Evolutionary conservation across 2,329 filamentous ascomycete genomes (phyloP).

Genomic region (Penicillium concentricum): DNA sequence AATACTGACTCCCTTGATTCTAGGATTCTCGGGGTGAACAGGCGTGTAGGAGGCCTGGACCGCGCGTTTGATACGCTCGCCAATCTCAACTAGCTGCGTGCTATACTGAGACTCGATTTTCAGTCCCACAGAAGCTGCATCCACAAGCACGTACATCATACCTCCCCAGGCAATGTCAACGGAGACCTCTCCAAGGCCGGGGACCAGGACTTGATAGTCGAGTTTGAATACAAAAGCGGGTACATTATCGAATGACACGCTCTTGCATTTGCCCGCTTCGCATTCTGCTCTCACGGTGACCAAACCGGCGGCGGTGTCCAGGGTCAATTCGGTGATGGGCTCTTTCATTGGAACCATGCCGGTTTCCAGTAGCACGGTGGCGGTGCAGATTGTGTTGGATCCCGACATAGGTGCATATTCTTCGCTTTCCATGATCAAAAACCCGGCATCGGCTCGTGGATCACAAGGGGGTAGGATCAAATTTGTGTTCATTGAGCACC

Average conservation of each 20-base stretch:
- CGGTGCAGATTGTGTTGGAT: constrained; percentile 46
- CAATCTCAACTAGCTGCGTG: constrained; percentile 42
- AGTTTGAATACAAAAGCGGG: constrained; percentile 45
- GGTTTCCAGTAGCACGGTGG: constrained; percentile 49
- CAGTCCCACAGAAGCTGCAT: constrained; percentile 40
- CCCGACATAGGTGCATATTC: constrained; percentile 50
- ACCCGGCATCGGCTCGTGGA: constrained; percentile 46
- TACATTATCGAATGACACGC: constrained; percentile 48
- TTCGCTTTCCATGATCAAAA: constrained; percentile 49
- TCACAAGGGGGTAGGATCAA: constrained; percentile 47
- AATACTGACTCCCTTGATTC: constrained; percentile 44
- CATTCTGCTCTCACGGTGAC: constrained; percentile 45
- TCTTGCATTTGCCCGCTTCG: constrained; percentile 45
- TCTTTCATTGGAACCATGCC: constrained; percentile 50
- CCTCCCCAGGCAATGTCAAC: constrained; percentile 51
- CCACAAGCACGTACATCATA: constrained; percentile 48
- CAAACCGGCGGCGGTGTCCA: constrained; percentile 50
- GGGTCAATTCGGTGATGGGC: constrained; percentile 40
- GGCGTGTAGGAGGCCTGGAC: constrained; percentile 38
- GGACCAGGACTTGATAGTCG: constrained; percentile 42
- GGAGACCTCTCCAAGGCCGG: constrained; percentile 39
- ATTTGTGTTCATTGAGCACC: constrained; percentile 43
- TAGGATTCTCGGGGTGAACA: constrained; percentile 46
- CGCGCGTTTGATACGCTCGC: constrained; percentile 45
- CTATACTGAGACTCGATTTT: constrained; percentile 34